These are phyloP conservation scores for Phytophthora megakarya DNA, from an alignment of 352 stramenopile genomes.

Conservation along the genomic window DNA sequence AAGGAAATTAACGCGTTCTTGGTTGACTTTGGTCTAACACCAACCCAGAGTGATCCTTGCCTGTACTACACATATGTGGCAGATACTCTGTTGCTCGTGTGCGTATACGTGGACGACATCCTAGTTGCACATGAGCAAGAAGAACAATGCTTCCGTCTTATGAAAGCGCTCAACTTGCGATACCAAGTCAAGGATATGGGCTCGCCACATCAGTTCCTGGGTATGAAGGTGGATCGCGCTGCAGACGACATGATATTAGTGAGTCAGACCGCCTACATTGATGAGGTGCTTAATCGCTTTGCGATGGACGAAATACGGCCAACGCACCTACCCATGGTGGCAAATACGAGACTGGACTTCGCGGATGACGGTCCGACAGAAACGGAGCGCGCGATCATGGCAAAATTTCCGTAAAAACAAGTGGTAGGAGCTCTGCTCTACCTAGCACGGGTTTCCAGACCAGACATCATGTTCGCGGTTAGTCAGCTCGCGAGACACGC, in stretches of 20 bases:
- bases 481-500: background rate
- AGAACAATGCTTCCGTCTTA: background rate
- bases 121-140: background rate
- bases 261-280: background rate
- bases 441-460: background rate
- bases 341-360: conserved; percentile 1
- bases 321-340: background rate
- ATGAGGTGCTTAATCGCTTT: conserved; percentile 7
- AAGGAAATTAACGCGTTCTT: background rate
- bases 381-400: background rate
- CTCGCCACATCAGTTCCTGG: background rate
- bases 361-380: background rate
- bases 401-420: background rate
- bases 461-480: background rate
- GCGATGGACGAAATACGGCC: background rate
- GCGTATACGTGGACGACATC: conserved; percentile 9
- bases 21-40: background rate
- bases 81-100: background rate
- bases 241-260: background rate
- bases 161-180: background rate
- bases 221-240: background rate
- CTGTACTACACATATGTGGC: background rate
- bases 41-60: background rate
- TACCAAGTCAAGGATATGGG: conserved; percentile 3
- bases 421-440: background rate